Percentiles rank a stretch among this genome's conserved stretches.
Evolutionary conservation across 805 yeast genomes (phyloP).

Genomic region (Candida xyloterini): DNA sequence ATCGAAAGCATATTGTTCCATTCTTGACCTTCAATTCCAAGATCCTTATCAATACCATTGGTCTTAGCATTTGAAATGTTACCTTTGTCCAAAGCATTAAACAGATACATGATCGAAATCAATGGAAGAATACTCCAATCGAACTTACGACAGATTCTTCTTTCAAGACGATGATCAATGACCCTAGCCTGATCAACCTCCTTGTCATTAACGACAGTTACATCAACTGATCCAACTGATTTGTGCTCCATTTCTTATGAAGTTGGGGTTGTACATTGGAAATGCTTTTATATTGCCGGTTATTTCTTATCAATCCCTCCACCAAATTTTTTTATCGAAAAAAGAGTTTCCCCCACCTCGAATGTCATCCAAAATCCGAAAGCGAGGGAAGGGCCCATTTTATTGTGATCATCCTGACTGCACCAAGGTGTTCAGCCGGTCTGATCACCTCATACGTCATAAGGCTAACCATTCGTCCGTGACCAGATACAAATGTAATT

Average conservation of each 20-base stretch:
- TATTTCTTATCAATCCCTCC: slow-evolving; percentile 12
- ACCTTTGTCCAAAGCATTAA: slow-evolving; percentile 40
- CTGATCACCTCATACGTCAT: slow-evolving; percentile 60
- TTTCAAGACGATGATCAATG: slow-evolving; percentile 25
- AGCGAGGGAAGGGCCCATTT: slow-evolving; percentile 13
- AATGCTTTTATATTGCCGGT: not conserved
- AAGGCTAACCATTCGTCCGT: slow-evolving; percentile 45
- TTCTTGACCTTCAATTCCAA: slow-evolving; percentile 38
- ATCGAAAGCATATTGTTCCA: slow-evolving; percentile 44
- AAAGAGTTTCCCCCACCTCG: slow-evolving; percentile 4
- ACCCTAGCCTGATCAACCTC: slow-evolving; percentile 9
- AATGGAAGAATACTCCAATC: slow-evolving; percentile 43
- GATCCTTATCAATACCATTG: slow-evolving; percentile 39
- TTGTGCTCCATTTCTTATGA: slow-evolving; percentile 8
- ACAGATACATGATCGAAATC: slow-evolving; percentile 42
- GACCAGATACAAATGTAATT: slow-evolving; percentile 45
- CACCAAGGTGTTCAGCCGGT: slow-evolving; percentile 50
- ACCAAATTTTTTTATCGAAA: slow-evolving; percentile 2
- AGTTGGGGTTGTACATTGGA: not conserved
- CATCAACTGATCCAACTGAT: slow-evolving; percentile 6
- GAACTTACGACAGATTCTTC: slow-evolving; percentile 37
- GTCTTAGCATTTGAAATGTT: slow-evolving; percentile 48
- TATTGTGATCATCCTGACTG: slow-evolving; percentile 44
- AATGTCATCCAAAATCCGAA: slow-evolving; percentile 10
- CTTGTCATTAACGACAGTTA: slow-evolving; percentile 5